Evolutionary conservation across 805 yeast species (phyloP).

Genomic region (Yamadazyma takamatsuzukensis): DNA sequence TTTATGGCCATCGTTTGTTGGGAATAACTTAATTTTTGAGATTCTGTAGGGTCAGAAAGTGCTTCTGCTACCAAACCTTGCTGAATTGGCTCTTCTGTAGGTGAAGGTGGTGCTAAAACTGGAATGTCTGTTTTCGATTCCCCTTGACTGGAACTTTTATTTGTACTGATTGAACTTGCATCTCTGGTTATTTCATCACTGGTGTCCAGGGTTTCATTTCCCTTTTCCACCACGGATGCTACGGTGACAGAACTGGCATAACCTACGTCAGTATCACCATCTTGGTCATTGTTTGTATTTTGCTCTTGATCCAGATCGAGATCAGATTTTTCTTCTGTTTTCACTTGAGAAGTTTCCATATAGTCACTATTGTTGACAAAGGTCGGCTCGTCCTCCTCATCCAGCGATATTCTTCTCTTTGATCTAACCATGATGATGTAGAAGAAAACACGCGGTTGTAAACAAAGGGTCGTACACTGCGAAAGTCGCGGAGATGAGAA

Average conservation of each 20-base stretch:
- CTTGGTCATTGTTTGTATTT: neutral
- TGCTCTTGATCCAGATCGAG: constrained; percentile 4
- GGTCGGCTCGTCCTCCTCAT: constrained; percentile 12
- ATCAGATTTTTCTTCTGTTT: neutral
- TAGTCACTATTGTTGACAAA: constrained; percentile 42
- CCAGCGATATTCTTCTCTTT: constrained; percentile 7
- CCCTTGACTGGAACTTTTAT: neutral
- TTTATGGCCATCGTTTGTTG: constrained; percentile 8
- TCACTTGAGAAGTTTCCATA: neutral
- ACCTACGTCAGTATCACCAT: too few relatives aligned
- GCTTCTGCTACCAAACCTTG: too few relatives aligned
- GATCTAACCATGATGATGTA: constrained; percentile 7
- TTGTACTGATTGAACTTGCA: neutral
- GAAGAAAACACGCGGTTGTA: too few relatives aligned
- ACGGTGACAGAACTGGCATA: too few relatives aligned
- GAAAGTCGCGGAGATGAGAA: too few relatives aligned
- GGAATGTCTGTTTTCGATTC: constrained; percentile 2
- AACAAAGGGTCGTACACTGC: too few relatives aligned
- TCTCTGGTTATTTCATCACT: constrained; percentile 12
- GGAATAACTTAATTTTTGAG: constrained; percentile 6
- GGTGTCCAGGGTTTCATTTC: constrained; percentile 12
- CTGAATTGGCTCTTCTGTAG: neutral
- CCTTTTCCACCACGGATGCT: neutral
- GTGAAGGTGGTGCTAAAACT: constrained; percentile 1
- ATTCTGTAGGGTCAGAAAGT: neutral